phyloP scores from a whole-genome alignment of 768 basidiomycete genomes.

The Leccinum longicurvipes region DNA sequence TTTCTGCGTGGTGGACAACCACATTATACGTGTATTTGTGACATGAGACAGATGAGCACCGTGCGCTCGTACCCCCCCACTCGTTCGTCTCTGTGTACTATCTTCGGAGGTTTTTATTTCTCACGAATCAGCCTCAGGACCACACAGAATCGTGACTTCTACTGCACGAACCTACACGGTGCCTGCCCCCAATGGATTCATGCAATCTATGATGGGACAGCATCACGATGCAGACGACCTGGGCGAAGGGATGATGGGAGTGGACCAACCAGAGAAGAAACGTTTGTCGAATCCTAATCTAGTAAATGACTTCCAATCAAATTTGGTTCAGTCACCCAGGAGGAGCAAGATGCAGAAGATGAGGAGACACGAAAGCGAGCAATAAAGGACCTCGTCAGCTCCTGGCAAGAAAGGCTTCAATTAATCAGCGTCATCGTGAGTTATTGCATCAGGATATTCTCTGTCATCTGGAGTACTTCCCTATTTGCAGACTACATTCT shows the following conservation, averaged over 20 bases:
- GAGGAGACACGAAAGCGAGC: slow-evolving; percentile 43
- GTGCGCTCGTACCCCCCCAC: slow-evolving; percentile 3
- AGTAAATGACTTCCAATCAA: background rate
- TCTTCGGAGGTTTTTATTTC: background rate
- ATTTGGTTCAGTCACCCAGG: slow-evolving; percentile 38
- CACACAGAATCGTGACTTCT: slow-evolving; percentile 10
- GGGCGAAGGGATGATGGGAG: slow-evolving; percentile 13
- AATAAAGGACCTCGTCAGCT: slow-evolving; percentile 48
- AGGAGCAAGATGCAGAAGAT: slow-evolving; percentile 48
- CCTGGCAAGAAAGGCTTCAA: slow-evolving; percentile 63
- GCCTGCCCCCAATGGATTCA: slow-evolving; percentile 16
- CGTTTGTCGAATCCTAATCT: slow-evolving; percentile 12
- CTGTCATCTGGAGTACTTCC: background rate
- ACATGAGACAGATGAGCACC: slow-evolving; percentile 4
- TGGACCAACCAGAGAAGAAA: slow-evolving; percentile 10
- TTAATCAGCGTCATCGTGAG: slow-evolving; percentile 57
- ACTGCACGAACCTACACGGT: slow-evolving; percentile 15
- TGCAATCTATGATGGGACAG: slow-evolving; percentile 17
- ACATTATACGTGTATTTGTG: background rate
- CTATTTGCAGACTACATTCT: slow-evolving; percentile 53
- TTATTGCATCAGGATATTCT: background rate
- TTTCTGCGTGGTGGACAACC: slow-evolving; percentile 1
- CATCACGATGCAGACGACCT: slow-evolving; percentile 3
- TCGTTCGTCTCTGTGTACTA: slow-evolving; percentile 3
- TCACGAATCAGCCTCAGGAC: slow-evolving; percentile 8